Evolutionary conservation across 495 filamentous ascomycete species (phyloP), one percentile per base, ranked within the genome.

Genomic region (Aspergillus nidulans): DNA sequence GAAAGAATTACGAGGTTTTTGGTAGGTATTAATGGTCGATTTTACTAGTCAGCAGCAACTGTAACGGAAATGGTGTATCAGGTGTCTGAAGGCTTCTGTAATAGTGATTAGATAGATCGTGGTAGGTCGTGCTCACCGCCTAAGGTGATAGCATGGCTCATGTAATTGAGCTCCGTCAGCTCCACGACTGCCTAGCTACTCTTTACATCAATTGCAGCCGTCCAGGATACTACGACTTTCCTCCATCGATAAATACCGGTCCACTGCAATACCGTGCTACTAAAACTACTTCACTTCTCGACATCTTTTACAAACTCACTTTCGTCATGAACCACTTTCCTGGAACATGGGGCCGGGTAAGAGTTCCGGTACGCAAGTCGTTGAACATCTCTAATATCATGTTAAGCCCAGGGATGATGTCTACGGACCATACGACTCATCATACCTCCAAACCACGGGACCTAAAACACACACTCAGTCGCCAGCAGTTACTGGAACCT

Each of bases 311-410:
- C n/a, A n/a, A n/a, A n/a, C n/a, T n/a, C n/a, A 41, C 41, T 39
- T 49, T 52, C 63, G 72, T 54, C 53, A 97, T 97, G 92, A 92
- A 97, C 71, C 92, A 97, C 75, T 83, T 90, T 68, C 92, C 92
- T 55, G 89, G 95, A 84, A 86, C 85, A 63, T 97, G 92, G 92
- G 92, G 92, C 68, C 88, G 92, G 75, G 94, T 97, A 90, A 67
- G 85, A 74, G 23, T 38, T 44, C 13, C 40, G 26, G 44, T 16
- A 55, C 25, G 7, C n/a, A 25, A 8, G 28, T 9, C 26, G 26
- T 52, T 59, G 52, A 46, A 60, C 67, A 40, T 64, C 52, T 57
- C 70, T 64, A 68, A 68, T 45, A 34, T 50, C 55, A 28, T 43
- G 52, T 48, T 39, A 66, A 96, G 92, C 92, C 92, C 68, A 84